Base-by-base conservation (phyloP, 805 yeast species). In the Priceomyces carsonii region DNA sequence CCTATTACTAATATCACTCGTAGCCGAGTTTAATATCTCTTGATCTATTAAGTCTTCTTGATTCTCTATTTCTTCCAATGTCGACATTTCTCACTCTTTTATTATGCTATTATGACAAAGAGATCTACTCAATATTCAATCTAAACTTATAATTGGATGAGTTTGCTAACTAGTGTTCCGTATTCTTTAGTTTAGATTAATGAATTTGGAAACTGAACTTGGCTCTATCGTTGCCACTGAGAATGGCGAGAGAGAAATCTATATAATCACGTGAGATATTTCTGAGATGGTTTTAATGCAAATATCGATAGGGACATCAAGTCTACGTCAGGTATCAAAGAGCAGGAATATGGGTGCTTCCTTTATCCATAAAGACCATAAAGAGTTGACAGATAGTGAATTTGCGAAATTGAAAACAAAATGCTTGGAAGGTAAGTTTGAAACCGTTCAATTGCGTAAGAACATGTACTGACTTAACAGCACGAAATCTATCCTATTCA, bases 1-100 rank as follows among this genome's bases (percentile, higher is more conserved):
- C 52, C 98, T 80, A 58, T 87, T 90, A 56, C 75, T 71, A 50
- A 93, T 79, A 51, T 93, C 98, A 17, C 80, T 76, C 1, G 95
- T 82, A 23, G 96, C 77, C 32, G 88, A 77, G 42, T 67, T 69
- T 47, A 85, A 65, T 59, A 93, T 84, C 47, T 91, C 99, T 47
- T 79, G 80, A 57, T 88, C 96, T 43, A 90, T 66, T 45, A 77
- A 85, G 48, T 75, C 74, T 34, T 71, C 77, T 45, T 73, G 74
- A 33, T 61, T 63, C 38, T 84, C 91, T 47, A 87, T 63, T 53
- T 88, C 95, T 67, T 88, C 95, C 45, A 88, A 66, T 5, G 95
- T 86, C 17, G 95, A 74, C 96, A 88, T 87, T 14, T 17, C 25
- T 9, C 14, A 26, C 13, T 17, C 7, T 29, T 26, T 5, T 15